Evolutionary conservation across 257 asterid species (phyloP), one percentile per base, ranked within the genome.

Genomic region (Primulina tabacum): DNA sequence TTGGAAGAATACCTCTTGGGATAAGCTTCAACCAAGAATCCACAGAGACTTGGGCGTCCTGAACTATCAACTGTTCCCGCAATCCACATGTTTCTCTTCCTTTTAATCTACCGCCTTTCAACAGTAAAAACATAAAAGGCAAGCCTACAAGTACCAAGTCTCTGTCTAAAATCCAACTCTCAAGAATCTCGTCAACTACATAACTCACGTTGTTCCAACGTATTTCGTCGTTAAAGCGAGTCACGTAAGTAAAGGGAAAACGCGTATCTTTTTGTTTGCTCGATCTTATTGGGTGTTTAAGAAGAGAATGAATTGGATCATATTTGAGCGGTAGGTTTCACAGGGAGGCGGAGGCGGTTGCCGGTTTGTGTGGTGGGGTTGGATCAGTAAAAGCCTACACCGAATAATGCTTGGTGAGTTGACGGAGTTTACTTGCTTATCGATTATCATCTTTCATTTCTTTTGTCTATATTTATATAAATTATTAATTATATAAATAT

Each of bases 1-100:
- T 92, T 92, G 79, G 95, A 88, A 77, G 98, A 87, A 74, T 88
- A 90, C 95, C 98, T 86, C 84, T 92, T 92, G 43, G 98, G 91
- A 88, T 92, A 90, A 88, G 98, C 90, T 70, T 90, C 87, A 70
- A 90, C 92, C 85, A 90, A 80, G 76, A 86, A 85, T 78, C 97
- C 97, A 81, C 87, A 81, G 6, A 77, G 59, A 78, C 77, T 57
- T 11, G 83, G 84, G 70, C 82, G 77, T 71, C 72, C 82, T 30
- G 94, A 82, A 62, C 82, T 80, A 82, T 84, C 90, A 65, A 87
- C 52, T 28, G 90, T 74, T 82, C 79, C 86, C 82, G 88, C 72
- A 76, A 82, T 81, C 87, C 81, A 78, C 90, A 78, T 82, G 69
- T 77, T 78, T 67, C 28, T 66, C 53, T 67, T 34, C 47, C 63